These are phyloP conservation scores for Sporisorium scitamineum DNA, from an alignment of 1,284 basidiomycete species.

Conservation along the genomic window DNA sequence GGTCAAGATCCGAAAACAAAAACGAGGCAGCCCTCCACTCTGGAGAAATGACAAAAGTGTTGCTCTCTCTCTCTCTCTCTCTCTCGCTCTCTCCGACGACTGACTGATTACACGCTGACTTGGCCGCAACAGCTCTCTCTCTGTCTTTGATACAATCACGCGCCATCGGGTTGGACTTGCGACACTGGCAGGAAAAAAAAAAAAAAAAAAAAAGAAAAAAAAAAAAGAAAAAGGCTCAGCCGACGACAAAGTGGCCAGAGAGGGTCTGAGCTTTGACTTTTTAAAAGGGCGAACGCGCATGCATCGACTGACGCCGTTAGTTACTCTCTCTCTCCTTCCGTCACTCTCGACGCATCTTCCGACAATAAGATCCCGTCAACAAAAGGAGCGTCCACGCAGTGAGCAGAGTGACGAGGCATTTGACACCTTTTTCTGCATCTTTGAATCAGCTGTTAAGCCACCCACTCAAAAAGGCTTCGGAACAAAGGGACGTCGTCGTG, in stretches of 20 bases:
- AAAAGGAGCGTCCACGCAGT: not conserved
- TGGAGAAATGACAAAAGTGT: constrained; percentile 4
- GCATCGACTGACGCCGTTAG: not conserved
- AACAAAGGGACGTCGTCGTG: not conserved
- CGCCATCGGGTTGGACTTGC: constrained; percentile 7
- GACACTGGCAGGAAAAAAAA: not conserved
- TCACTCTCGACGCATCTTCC: not conserved
- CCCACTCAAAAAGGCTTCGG: constrained; percentile 1
- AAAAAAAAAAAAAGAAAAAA: not conserved
- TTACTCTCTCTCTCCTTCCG: not conserved
- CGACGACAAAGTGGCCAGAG: not conserved
- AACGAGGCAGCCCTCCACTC: constrained; percentile 1
- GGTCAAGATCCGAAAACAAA: not conserved
- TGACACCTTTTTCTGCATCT: not conserved
- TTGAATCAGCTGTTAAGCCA: not conserved
- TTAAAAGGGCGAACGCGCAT: not conserved
- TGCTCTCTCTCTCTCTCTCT: constrained; percentile 9
- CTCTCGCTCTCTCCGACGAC: not conserved
- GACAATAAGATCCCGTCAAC: not conserved
- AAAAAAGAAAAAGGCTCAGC: not conserved
- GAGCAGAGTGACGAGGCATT: not conserved
- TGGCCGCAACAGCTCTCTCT: too few relatives aligned
- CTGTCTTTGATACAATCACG: not conserved
- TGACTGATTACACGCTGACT: too few relatives aligned
- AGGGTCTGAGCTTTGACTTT: constrained; percentile 4